Conservation (phyloP, 257 asterid species). For the Forsythia suspensa region DNA sequence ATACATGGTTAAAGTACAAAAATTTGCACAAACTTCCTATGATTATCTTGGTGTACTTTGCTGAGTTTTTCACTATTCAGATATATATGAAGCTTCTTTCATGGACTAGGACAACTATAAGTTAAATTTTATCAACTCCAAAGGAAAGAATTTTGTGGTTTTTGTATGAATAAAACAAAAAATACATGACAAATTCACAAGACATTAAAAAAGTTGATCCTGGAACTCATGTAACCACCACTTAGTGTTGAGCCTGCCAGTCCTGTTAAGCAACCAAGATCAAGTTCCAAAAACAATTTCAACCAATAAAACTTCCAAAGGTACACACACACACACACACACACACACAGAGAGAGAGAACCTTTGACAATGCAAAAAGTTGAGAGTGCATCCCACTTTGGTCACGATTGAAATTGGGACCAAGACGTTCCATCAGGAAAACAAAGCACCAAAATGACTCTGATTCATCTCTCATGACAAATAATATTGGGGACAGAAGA, state of each 20-base stretch:
- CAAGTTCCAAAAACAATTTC: background rate
- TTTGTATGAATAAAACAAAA: conserved; percentile 6
- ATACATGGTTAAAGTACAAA: background rate
- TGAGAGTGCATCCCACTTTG: conserved; percentile 99
- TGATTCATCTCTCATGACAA: conserved; percentile 87
- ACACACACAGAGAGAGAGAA: conserved; percentile 29
- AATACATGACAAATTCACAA: background rate
- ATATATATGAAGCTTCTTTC: background rate
- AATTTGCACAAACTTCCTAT: background rate
- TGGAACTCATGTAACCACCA: background rate
- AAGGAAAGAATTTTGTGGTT: background rate
- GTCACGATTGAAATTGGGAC: conserved; percentile 98
- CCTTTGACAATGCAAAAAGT: conserved; percentile 97
- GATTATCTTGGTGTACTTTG: background rate
- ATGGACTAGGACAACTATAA: background rate
- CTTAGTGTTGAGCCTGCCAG: background rate
- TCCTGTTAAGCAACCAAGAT: background rate
- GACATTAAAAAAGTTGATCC: conserved; percentile 6
- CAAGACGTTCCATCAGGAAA: conserved; percentile 88
- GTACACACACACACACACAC: background rate
- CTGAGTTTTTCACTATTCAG: background rate
- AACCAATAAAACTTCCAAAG: background rate
- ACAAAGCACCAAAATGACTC: conserved; percentile 98
- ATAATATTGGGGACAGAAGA: conserved; percentile 90
- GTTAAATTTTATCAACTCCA: background rate